These are phyloP conservation scores for Dactylellina parvicollis DNA, from an alignment of 2,329 filamentous ascomycete genomes.

Conservation along the genomic window DNA sequence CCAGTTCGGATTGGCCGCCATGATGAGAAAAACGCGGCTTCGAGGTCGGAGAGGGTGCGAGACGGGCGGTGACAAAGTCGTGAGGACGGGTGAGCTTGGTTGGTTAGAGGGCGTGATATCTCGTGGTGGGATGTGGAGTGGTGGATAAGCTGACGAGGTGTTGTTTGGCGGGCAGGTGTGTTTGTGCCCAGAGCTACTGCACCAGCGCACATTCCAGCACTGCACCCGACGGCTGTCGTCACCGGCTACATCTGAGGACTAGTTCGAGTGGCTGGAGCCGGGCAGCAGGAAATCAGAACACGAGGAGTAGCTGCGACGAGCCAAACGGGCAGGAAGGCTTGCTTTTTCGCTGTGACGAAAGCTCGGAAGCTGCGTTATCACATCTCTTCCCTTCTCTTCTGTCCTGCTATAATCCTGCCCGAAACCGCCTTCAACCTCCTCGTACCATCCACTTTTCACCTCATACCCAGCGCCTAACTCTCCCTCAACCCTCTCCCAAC, in stretches of 20 bases:
- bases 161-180: constrained; percentile 9
- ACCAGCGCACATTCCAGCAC: constrained; percentile 51
- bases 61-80: not conserved
- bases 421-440: constrained; percentile 5
- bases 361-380: constrained; percentile 25
- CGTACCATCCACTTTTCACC: constrained; percentile 15
- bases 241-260: not conserved
- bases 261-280: too few relatives aligned
- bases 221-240: not conserved
- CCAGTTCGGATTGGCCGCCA: constrained; percentile 56
- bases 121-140: constrained; percentile 6
- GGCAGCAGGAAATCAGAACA: not conserved
- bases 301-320: not conserved
- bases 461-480: constrained; percentile 17
- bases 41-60: not conserved
- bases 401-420: not conserved
- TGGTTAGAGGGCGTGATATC: not conserved
- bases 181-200: constrained; percentile 48
- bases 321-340: not conserved
- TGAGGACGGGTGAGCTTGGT: not conserved
- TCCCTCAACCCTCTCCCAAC: constrained; percentile 1
- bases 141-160: constrained; percentile 27
- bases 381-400: constrained; percentile 29
- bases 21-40: not conserved
- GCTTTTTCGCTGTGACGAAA: constrained; percentile 39